Conservation (phyloP, 2,329 filamentous ascomycete species). For the Beauveria varroae region DNA sequence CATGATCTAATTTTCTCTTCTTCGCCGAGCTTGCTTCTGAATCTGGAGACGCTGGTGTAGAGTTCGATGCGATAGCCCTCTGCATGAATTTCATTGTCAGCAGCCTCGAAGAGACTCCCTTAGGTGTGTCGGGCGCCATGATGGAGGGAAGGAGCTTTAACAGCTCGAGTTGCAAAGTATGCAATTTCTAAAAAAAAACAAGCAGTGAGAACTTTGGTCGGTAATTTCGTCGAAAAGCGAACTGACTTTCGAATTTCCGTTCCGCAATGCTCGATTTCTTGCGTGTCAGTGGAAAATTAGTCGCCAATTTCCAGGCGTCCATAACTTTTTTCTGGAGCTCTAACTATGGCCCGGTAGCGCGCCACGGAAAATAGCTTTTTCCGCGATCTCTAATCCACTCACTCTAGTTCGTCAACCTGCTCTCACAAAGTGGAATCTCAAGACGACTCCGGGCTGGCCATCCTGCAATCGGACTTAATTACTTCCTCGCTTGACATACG, state of each 20-base stretch:
- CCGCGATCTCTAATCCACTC: slow-evolving; percentile 13
- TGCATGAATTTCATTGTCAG: slow-evolving; percentile 99
- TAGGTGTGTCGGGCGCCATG: slow-evolving; percentile 47
- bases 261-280: background rate
- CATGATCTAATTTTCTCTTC: slow-evolving; percentile 46
- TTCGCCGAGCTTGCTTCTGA: slow-evolving; percentile 51
- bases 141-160: background rate
- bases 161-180: slow-evolving; percentile 1
- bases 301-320: background rate
- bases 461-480: background rate
- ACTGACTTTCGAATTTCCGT: background rate
- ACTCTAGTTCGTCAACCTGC: slow-evolving; percentile 11
- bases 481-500: background rate
- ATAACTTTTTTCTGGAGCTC: slow-evolving; percentile 12
- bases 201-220: too few relatives aligned
- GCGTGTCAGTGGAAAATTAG: background rate
- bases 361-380: slow-evolving; percentile 11
- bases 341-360: background rate
- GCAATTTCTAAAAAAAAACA: background rate
- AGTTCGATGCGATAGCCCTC: slow-evolving; percentile 61
- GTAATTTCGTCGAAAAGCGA: background rate
- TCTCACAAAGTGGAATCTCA: background rate
- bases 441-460: background rate
- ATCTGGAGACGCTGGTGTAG: slow-evolving; percentile 35
- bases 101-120: slow-evolving; percentile 76